phyloP scores from a whole-genome alignment of 1,139 yeast genomes.

The Geotrichum histeridarum region DNA sequence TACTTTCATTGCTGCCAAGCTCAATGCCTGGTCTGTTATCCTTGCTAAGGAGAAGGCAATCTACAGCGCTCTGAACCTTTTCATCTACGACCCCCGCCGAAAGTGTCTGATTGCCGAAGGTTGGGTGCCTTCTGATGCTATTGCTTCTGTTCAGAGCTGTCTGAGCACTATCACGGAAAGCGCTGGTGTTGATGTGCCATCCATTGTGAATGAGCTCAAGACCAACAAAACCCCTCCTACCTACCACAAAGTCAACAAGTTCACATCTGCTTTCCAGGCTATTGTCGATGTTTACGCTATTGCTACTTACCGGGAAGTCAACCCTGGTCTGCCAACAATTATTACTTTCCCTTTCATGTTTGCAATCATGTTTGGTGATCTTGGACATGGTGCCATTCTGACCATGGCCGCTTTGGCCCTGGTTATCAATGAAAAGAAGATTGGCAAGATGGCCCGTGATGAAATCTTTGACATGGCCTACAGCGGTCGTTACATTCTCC shows the following conservation, averaged over 20 bases:
- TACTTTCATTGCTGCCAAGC: constrained; percentile 68
- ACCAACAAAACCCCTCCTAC: constrained; percentile 92
- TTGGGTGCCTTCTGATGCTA: constrained; percentile 72
- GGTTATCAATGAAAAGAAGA: constrained; percentile 62
- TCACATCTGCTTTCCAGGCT: constrained; percentile 84
- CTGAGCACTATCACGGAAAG: constrained; percentile 56
- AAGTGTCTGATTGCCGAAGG: constrained; percentile 96
- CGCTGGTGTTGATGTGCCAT: constrained; percentile 58
- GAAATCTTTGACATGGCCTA: constrained; percentile 97
- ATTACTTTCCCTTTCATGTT: constrained; percentile 98
- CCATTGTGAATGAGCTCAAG: constrained; percentile 72
- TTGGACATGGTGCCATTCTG: constrained; percentile 90
- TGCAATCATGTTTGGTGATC: constrained; percentile 98
- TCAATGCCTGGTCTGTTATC: constrained; percentile 64
- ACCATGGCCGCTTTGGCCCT: constrained; percentile 64
- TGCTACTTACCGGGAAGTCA: constrained; percentile 90
- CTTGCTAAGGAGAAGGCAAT: constrained; percentile 69
- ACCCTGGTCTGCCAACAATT: constrained; percentile 91
- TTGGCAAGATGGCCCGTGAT: constrained; percentile 67
- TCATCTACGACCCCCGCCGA: constrained; percentile 80
- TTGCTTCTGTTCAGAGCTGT: constrained; percentile 45
- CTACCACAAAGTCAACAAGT: constrained; percentile 83
- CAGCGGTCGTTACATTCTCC: constrained; percentile 80
- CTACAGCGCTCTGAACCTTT: constrained; percentile 70
- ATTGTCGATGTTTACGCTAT: constrained; percentile 95